Evolutionary conservation across 2,329 filamentous ascomycete genomes (phyloP), one percentile per base, ranked within the genome.

Genomic region (Lasiodiplodia gonubiensis): DNA sequence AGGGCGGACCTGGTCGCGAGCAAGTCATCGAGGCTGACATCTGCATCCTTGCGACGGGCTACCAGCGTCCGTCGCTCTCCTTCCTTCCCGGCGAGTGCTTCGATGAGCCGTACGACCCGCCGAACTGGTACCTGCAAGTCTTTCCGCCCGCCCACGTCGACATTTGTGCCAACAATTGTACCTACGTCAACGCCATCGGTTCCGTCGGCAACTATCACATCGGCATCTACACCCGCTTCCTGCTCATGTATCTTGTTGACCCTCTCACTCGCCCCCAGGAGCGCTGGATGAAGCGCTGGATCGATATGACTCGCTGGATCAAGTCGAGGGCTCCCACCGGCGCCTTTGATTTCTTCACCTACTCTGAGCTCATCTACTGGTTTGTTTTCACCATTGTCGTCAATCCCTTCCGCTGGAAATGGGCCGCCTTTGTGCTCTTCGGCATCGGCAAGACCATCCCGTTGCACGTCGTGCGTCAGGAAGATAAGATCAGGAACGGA

Each of bases 401-500:
- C 72, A 96, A 96, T 74, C 93, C 93, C 0, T 96, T 96, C 78
- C 83, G 92, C 10, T 96, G 92, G 92, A 96, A 96, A 81, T 96
- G 92, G 93, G 91, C 90, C 0, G 76, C 89, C 0, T 96, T 96
- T 75, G 92, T 96, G 18, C 89, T 96, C 72, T 90, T 90, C 68
- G 92, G 93, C 0, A 76, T 94, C 35, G 92, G 91, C 0, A 83
- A 86, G 52, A 82, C 82, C 23, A 75, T 95, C 55, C 92, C 92
- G 0, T 83, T 86, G 77, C 82, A 80, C 16, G 82, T 95, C 30
- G 89, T 94, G 0, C 81, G 86, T 70, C 80, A 86, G 18, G 92
- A 96, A 79, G 86, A 90, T 71, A 80, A 76, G 68, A 70, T 91
- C 7, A 80, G 88, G 63, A 86, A 67, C 23, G 65, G 65, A 4